Evolutionary conservation across 2,329 filamentous ascomycete species (phyloP).

Genomic region (Clonostachys chloroleuca): DNA sequence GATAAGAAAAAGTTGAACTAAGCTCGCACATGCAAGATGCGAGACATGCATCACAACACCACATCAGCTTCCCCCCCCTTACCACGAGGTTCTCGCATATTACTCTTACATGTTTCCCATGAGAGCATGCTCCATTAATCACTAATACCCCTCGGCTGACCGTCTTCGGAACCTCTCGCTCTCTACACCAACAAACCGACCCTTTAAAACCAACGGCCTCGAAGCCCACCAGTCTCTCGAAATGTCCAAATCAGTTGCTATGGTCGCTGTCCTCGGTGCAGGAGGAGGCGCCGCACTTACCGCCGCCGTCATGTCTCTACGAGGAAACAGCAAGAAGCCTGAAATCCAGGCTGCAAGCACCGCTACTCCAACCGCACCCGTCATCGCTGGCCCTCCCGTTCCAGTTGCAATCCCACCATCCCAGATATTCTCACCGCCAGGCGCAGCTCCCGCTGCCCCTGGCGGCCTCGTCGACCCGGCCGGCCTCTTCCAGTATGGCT

Average conservation of each 20-base stretch:
- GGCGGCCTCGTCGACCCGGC: slow-evolving; percentile 62
- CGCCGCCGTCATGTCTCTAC: slow-evolving; percentile 60
- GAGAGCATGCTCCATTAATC: neutral
- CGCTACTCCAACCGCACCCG: slow-evolving; percentile 14
- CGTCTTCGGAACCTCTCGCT: neutral
- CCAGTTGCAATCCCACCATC: slow-evolving; percentile 49
- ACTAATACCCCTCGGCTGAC: neutral
- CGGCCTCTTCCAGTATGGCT: slow-evolving; percentile 81
- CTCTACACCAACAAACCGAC: neutral
- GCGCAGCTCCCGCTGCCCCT: slow-evolving; percentile 15
- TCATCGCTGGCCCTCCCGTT: slow-evolving; percentile 17
- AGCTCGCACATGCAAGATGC: neutral
- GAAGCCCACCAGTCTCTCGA: slow-evolving; percentile 11
- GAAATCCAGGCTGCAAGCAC: slow-evolving; percentile 23
- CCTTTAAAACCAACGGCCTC: neutral
- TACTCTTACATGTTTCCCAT: too few species aligned
- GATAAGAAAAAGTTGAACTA: too few species aligned
- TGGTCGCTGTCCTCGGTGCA: slow-evolving; percentile 72
- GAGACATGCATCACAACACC: slow-evolving; percentile 4
- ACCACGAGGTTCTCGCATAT: neutral
- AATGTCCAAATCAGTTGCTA: slow-evolving; percentile 76
- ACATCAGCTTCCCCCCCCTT: slow-evolving; percentile 1
- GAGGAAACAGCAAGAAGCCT: slow-evolving; percentile 39
- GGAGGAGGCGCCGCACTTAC: slow-evolving; percentile 73
- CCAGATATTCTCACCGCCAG: slow-evolving; percentile 40